These are phyloP conservation scores for Cladosporium sp. DNA, from an alignment of 2,329 filamentous ascomycete species.

Conservation along the genomic window DNA sequence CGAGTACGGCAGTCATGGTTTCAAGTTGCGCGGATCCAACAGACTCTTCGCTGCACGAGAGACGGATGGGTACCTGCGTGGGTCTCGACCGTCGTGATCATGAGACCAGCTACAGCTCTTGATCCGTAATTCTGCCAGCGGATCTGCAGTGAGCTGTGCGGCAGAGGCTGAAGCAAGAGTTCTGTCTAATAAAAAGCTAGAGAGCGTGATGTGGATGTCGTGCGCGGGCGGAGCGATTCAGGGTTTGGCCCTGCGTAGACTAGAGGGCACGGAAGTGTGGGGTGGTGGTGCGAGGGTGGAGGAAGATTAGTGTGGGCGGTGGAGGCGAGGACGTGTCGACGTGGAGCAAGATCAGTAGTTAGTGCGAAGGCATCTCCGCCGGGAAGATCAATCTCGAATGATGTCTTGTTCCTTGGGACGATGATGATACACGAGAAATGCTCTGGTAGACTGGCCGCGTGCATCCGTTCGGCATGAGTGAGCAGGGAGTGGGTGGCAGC, in stretches of 20 bases:
- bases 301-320: not conserved
- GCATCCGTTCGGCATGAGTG: not conserved
- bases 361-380: not conserved
- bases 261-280: conserved; percentile 1
- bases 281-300: not conserved
- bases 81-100: conserved; percentile 8
- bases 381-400: too few species aligned
- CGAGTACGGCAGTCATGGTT: not conserved
- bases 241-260: conserved; percentile 7
- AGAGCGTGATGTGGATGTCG: not conserved
- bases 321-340: not conserved
- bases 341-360: not conserved
- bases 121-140: conserved; percentile 4
- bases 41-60: too few species aligned
- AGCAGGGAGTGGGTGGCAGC: not conserved
- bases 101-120: not conserved
- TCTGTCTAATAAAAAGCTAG: not conserved
- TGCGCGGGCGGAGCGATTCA: conserved; percentile 5
- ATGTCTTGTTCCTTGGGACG: not conserved
- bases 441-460: not conserved
- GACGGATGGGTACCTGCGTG: conserved; percentile 6
- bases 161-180: not conserved
- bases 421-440: not conserved
- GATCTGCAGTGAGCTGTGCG: conserved; percentile 8
- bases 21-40: too few species aligned